A percentile compares a stretch with the other conserved stretches of the same genome.
phyloP scores from a whole-genome alignment of 2,329 filamentous ascomycete species.

The Colletotrichum sp. region DNA sequence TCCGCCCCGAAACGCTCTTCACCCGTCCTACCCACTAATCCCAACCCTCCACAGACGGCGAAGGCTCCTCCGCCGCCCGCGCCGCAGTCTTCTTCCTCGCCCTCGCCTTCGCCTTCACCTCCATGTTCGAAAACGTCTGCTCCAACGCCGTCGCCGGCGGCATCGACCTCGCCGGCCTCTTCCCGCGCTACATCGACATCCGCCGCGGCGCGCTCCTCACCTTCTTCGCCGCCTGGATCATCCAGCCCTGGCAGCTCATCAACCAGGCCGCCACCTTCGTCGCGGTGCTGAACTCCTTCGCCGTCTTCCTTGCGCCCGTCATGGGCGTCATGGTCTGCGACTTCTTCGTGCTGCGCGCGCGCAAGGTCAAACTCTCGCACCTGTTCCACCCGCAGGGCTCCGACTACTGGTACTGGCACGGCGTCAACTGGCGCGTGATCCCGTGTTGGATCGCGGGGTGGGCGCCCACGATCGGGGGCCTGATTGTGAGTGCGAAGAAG shows the following conservation, averaged over 20 bases:
- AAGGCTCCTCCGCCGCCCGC: constrained; percentile 35
- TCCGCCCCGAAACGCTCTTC: rapidly evolving
- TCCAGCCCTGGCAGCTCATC: constrained; percentile 43
- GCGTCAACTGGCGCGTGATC: constrained; percentile 22
- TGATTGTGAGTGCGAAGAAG: neutral
- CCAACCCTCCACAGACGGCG: constrained; percentile 25
- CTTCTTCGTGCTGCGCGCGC: constrained; percentile 35
- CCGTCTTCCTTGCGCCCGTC: constrained; percentile 43
- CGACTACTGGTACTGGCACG: constrained; percentile 47
- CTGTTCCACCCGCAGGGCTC: constrained; percentile 37
- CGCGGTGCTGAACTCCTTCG: constrained; percentile 38
- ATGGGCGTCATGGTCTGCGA: constrained; percentile 43
- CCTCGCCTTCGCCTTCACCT: constrained; percentile 37
- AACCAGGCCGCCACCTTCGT: constrained; percentile 37
- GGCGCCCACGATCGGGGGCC: constrained; percentile 40
- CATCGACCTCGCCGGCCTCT: constrained; percentile 42
- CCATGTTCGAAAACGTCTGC: constrained; percentile 40
- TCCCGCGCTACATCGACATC: constrained; percentile 42
- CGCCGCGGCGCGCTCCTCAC: constrained; percentile 41
- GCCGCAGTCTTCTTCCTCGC: constrained; percentile 43
- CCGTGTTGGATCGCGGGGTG: constrained; percentile 44
- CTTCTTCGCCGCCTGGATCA: constrained; percentile 36
- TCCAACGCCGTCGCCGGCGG: constrained; percentile 42
- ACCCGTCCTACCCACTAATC: neutral
- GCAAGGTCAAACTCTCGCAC: constrained; percentile 38